Evolutionary conservation across 306 rosid species (phyloP).

Genomic region (Echinosophora koreensis): DNA sequence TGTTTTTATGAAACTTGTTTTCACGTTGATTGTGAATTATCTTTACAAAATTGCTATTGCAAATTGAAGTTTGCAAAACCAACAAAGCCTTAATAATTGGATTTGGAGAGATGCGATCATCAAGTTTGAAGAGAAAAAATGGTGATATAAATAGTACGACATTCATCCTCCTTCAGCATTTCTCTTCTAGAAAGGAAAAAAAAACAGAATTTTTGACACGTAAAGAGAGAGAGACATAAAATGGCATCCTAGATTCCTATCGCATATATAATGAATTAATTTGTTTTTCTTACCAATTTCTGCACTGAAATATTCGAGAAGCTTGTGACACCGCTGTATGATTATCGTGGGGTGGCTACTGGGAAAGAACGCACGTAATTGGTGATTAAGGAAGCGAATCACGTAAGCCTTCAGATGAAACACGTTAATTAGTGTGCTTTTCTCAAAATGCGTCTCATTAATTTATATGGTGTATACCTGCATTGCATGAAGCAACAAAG

Average conservation of each 20-base stretch:
- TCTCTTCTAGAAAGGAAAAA: no score
- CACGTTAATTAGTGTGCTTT: background rate
- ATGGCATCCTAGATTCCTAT: background rate
- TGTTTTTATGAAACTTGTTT: no score
- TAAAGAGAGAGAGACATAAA: background rate
- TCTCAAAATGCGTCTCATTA: background rate
- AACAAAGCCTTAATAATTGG: no score
- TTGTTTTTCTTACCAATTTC: slow-evolving; percentile 25
- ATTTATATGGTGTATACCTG: background rate
- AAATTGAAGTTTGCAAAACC: no score
- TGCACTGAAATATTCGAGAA: background rate
- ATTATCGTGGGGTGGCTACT: background rate
- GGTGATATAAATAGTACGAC: no score
- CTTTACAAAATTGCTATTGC: no score
- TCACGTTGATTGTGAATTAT: no score
- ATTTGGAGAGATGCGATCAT: no score
- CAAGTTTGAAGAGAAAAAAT: no score
- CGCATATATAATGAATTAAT: background rate
- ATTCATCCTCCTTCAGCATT: no score
- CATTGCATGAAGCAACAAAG: background rate
- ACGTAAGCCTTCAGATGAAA: background rate
- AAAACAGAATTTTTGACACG: background rate
- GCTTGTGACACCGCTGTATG: background rate
- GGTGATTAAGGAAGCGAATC: background rate
- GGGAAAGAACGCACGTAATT: background rate